Evolutionary conservation across 2,329 filamentous ascomycete species (phyloP).

Genomic region (Aspergillus hiratsukae): DNA sequence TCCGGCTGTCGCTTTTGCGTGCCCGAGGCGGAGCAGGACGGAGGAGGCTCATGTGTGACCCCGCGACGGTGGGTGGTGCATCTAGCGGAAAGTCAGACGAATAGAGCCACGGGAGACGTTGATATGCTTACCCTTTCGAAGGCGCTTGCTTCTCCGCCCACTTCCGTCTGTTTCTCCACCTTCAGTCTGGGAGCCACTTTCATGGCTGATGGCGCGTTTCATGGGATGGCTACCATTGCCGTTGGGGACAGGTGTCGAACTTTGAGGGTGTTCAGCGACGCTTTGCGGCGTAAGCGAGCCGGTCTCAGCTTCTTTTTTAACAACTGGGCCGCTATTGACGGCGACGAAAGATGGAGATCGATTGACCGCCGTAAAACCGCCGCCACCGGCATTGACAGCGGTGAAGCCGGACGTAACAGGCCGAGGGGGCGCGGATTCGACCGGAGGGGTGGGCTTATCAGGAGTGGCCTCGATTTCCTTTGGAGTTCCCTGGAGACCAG

Average conservation of each 20-base stretch:
- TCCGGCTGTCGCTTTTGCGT: conserved; percentile 52
- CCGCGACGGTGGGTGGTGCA: conserved; percentile 69
- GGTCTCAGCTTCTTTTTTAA: conserved; percentile 52
- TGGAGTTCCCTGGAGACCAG: conserved; percentile 53
- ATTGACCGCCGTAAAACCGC: conserved; percentile 57
- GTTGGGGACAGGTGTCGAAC: conserved; percentile 52
- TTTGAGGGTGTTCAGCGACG: conserved; percentile 61
- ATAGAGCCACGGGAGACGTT: conserved; percentile 6
- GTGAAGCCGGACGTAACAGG: conserved; percentile 57
- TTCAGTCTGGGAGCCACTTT: conserved; percentile 42
- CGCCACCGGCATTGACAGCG: conserved; percentile 60
- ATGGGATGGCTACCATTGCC: conserved; percentile 54
- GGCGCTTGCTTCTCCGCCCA: conserved; percentile 82
- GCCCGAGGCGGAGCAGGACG: conserved; percentile 66
- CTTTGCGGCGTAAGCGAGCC: conserved; percentile 58
- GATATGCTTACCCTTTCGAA: conserved; percentile 68
- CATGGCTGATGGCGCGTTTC: conserved; percentile 71
- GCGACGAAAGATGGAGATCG: conserved; percentile 42
- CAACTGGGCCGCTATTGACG: conserved; percentile 35
- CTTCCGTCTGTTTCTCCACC: conserved; percentile 56
- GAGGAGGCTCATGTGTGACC: conserved; percentile 94
- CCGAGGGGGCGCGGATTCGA: conserved; percentile 37
- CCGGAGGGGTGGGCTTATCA: conserved; percentile 31
- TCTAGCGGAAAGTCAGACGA: conserved; percentile 28
- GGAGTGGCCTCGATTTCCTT: conserved; percentile 34